Evolutionary conservation across 495 filamentous ascomycete species (phyloP).

Genomic region (Aspergillus baeticus): DNA sequence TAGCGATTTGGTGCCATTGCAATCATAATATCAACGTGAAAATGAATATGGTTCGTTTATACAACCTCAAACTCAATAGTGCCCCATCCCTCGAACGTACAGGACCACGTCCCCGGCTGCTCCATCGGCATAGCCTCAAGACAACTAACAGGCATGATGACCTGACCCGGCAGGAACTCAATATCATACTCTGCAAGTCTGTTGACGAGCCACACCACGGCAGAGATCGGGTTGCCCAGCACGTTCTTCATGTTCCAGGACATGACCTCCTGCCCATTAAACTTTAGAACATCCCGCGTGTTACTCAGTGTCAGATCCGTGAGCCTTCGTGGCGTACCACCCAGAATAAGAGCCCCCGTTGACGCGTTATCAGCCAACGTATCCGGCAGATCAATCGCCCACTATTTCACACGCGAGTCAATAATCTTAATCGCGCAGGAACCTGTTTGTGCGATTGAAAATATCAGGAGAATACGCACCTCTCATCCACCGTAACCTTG

Average conservation of each 20-base stretch:
- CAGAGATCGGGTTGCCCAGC: conserved; percentile 22
- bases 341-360: conserved; percentile 19
- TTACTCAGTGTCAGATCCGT: conserved; percentile 21
- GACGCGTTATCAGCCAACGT: conserved; percentile 25
- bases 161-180: conserved; percentile 17
- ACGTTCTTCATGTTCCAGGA: conserved; percentile 20
- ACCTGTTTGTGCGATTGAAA: too few relatives aligned
- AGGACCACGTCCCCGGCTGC: conserved; percentile 16
- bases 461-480: too few relatives aligned
- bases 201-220: conserved; percentile 22
- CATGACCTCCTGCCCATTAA: conserved; percentile 24
- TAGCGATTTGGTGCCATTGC: too few relatives aligned
- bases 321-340: conserved; percentile 19
- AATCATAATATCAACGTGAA: too few relatives aligned
- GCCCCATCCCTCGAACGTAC: conserved; percentile 21
- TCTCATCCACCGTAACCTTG: too few relatives aligned
- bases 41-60: too few relatives aligned
- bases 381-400: conserved; percentile 24
- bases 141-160: conserved; percentile 24
- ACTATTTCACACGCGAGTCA: conserved; percentile 23
- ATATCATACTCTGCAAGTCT: conserved; percentile 20
- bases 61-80: conserved; percentile 24
- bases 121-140: conserved; percentile 22
- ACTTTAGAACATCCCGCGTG: conserved; percentile 14
- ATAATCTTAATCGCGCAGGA: conserved; percentile 24